Evolutionary conservation across 2,329 filamentous ascomycete genomes (phyloP), one percentile per base, ranked within the genome.

Genomic region (Helminthosporium solani): DNA sequence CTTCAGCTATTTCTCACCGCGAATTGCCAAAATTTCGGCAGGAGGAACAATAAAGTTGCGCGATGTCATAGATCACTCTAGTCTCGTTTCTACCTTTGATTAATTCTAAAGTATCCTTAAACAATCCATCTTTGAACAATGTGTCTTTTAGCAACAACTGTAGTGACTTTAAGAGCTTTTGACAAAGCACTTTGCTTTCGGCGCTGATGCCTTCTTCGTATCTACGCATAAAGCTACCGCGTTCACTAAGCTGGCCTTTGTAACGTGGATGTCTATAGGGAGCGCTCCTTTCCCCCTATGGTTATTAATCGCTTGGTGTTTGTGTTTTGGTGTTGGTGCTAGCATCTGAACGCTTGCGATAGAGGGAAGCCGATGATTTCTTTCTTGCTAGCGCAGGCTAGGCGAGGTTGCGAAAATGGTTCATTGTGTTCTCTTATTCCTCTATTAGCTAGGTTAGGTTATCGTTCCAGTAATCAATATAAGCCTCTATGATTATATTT

Each of bases 31-130:
- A 31, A 51, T 46, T 36, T 57, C 40, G 5, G 52, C 52, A 15
- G 54, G 42, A 36, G 52, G 52, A 41, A 56, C 43, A 47, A 58
- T 54, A 6, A 20, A 56, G 46, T 31, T 41, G 31, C 16, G 46
- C 21, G 25, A 57, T 54, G 44, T 54, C 33, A 37, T 46, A 46
- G 23, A 58, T 37, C 33, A 57, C 47, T 38, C 21, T 56, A 6
- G 54, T 51, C 49, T 53, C 42, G 34, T 57, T 58, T 33, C 43
- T 64, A 16, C 57, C 49, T 21, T 57, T 43, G 16, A 74, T 40
- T 14, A 49, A 70, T 23, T 56, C 15, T 45, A 62, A 75, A 21
- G 67, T 61, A 28, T 44, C 34, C 11, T 68, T 47, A 42, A 76
- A 75, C 5, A 73, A 33, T 16, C 49, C 35, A 40, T 58, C 46